Conservation (phyloP, 352 stramenopile genomes). For the Halophytophthora polymorphica region DNA sequence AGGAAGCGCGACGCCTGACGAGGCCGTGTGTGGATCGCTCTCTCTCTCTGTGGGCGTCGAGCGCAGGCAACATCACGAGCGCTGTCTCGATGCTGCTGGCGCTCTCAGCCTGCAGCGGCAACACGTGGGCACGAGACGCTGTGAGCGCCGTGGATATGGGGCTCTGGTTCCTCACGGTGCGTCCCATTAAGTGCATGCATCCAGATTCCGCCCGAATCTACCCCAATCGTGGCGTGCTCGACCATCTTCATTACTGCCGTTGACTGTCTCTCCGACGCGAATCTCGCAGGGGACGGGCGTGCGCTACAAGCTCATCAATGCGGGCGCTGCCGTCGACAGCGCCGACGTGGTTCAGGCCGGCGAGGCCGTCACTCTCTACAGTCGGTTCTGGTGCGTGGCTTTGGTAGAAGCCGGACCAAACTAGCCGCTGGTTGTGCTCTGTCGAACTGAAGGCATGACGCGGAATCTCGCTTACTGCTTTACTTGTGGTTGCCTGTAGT, state of each 20-base stretch:
- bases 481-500: constrained; percentile 13
- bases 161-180: constrained; percentile 63
- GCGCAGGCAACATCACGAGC: constrained; percentile 48
- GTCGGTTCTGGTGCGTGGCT: constrained; percentile 32
- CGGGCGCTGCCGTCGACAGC: constrained; percentile 40
- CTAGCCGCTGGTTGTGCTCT: no score
- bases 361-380: constrained; percentile 28
- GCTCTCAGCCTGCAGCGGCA: constrained; percentile 37
- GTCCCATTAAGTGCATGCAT: neutral
- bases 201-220: neutral
- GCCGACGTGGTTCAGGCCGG: constrained; percentile 19
- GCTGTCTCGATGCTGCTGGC: constrained; percentile 48
- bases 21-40: neutral
- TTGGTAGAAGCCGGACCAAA: no score
- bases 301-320: constrained; percentile 83
- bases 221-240: neutral
- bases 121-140: constrained; percentile 57
- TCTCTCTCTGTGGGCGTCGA: no score
- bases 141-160: constrained; percentile 76
- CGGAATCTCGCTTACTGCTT: neutral
- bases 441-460: neutral
- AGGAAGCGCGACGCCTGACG: neutral
- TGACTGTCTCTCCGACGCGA: constrained; percentile 1
- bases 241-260: constrained; percentile 2
- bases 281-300: constrained; percentile 52